Evolutionary conservation across 2,329 filamentous ascomycete genomes (phyloP).

Genomic region (Talaromyces sp.): DNA sequence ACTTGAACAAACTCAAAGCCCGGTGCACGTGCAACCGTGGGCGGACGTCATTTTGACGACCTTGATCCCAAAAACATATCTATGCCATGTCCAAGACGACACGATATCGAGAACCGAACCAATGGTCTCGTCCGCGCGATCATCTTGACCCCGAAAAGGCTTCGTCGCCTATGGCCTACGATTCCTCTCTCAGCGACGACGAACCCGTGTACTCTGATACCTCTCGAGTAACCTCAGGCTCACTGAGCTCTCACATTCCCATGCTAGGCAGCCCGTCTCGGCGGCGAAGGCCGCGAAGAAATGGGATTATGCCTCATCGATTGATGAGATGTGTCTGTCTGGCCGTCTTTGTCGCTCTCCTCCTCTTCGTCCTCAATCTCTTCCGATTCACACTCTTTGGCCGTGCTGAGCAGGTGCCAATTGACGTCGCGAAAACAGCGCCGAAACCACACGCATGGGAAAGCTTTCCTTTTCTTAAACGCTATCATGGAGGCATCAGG

Average conservation of each 20-base stretch:
- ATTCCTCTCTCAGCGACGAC: slow-evolving; percentile 25
- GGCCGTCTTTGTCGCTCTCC: slow-evolving; percentile 62
- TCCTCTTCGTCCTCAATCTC: slow-evolving; percentile 74
- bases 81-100: slow-evolving; percentile 16
- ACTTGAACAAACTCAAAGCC: background rate
- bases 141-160: slow-evolving; percentile 17
- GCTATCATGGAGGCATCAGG: slow-evolving; percentile 86
- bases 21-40: slow-evolving; percentile 9
- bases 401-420: slow-evolving; percentile 27
- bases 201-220: slow-evolving; percentile 46
- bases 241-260: slow-evolving; percentile 23
- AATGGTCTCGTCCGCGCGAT: slow-evolving; percentile 15
- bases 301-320: slow-evolving; percentile 54
- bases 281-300: slow-evolving; percentile 32
- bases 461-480: slow-evolving; percentile 74
- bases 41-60: slow-evolving; percentile 18
- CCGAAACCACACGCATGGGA: slow-evolving; percentile 73
- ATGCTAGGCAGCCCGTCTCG: slow-evolving; percentile 37
- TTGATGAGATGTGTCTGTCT: slow-evolving; percentile 77
- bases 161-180: slow-evolving; percentile 11
- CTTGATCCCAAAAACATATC: slow-evolving; percentile 1
- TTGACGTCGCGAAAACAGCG: slow-evolving; percentile 55
- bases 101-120: slow-evolving; percentile 15
- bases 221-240: slow-evolving; percentile 51
- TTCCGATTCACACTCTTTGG: slow-evolving; percentile 65